Percentiles rank a stretch among this genome's conserved stretches.
phyloP scores from a whole-genome alignment of 345 rosid species.

The Anastatica hierochuntica region DNA sequence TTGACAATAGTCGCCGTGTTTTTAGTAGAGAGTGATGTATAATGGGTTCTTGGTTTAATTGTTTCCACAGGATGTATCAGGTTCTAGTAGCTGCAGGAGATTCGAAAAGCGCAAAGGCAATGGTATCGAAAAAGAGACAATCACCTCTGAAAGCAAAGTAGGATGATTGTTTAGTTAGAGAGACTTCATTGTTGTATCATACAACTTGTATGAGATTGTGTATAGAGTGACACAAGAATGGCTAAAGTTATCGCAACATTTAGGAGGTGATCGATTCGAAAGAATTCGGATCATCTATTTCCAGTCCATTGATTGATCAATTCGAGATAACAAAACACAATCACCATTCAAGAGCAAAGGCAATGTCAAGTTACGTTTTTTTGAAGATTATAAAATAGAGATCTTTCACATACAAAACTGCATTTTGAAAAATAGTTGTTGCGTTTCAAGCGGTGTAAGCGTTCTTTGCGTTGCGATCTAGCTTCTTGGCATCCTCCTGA shows the following conservation, averaged over 20 bases:
- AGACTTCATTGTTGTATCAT: too few species aligned
- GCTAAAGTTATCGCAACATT: too few species aligned
- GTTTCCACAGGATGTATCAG: slow-evolving; percentile 76
- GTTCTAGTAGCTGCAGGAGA: slow-evolving; percentile 61
- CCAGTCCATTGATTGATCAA: slow-evolving; percentile 8
- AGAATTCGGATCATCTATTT: too few species aligned
- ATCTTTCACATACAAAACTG: slow-evolving; percentile 21
- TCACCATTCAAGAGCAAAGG: slow-evolving; percentile 5
- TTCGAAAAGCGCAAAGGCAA: slow-evolving; percentile 26
- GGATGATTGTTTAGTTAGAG: slow-evolving; percentile 37
- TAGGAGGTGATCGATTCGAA: too few species aligned
- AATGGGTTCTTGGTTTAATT: not conserved
- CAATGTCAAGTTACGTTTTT: not conserved
- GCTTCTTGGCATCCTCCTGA: slow-evolving; percentile 80
- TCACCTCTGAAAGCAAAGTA: too few species aligned
- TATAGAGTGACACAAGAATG: too few species aligned
- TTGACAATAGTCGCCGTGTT: too few species aligned
- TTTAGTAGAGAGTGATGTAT: too few species aligned
- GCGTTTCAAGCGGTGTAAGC: slow-evolving; percentile 42
- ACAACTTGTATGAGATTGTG: too few species aligned
- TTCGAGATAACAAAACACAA: too few species aligned
- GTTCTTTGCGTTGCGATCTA: slow-evolving; percentile 45
- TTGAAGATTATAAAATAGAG: not conserved
- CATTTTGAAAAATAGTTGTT: not conserved
- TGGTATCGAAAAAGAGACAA: slow-evolving; percentile 39